A percentile compares a stretch with the other conserved stretches of the same genome.
phyloP scores from a whole-genome alignment of 163 green algal genomes.

The Scenedesmus sp. region DNA sequence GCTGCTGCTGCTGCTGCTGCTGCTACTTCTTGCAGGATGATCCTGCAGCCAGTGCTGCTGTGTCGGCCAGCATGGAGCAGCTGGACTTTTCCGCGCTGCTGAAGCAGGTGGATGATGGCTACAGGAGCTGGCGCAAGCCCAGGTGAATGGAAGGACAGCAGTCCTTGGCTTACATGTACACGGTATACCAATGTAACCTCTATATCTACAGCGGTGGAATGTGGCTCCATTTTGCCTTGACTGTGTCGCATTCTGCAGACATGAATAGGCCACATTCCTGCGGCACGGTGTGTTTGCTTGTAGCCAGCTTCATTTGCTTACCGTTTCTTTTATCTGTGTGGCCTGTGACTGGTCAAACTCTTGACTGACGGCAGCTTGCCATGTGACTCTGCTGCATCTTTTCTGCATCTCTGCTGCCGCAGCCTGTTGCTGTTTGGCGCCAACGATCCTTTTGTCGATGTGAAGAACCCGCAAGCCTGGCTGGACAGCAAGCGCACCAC shows the following conservation, averaged over 20 bases:
- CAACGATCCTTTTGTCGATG: constrained; percentile 78
- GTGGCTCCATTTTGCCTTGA: too few species aligned
- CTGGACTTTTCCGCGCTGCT: constrained; percentile 76
- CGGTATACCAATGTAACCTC: too few species aligned
- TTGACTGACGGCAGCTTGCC: background rate
- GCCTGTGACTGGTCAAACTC: background rate
- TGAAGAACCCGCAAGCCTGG: constrained; percentile 70
- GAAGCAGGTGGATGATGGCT: constrained; percentile 75
- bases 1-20: background rate
- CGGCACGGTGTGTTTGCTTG: too few species aligned
- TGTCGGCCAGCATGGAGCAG: constrained; percentile 75
- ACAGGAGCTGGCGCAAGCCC: constrained; percentile 72
- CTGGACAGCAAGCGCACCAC: constrained; percentile 82
- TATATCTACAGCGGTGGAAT: too few species aligned
- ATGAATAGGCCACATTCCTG: too few species aligned
- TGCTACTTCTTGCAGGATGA: constrained; percentile 28
- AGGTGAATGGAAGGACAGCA: background rate
- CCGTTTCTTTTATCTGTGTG: background rate
- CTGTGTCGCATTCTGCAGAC: too few species aligned
- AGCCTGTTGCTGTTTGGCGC: constrained; percentile 67
- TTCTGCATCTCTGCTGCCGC: background rate
- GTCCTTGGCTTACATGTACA: too few species aligned
- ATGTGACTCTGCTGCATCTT: background rate
- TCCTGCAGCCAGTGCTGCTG: constrained; percentile 56
- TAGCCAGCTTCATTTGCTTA: background rate